These are phyloP conservation scores for Orbilia oligospora DNA, from an alignment of 2,329 filamentous ascomycete species.

Conservation along the genomic window DNA sequence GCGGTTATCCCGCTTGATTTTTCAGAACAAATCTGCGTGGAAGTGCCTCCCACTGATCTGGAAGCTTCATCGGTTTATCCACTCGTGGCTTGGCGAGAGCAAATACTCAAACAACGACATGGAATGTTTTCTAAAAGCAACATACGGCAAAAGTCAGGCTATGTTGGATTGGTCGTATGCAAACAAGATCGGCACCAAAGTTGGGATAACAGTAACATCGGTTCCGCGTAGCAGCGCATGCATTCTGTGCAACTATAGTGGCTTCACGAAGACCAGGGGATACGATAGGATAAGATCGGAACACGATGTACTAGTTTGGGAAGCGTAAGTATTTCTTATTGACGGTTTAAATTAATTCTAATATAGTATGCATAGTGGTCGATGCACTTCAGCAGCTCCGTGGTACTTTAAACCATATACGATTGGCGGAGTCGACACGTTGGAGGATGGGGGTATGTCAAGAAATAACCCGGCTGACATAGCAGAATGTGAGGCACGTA, in stretches of 20 bases:
- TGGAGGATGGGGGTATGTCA: constrained; percentile 27
- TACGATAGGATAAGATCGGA: constrained; percentile 14
- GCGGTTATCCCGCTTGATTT: constrained; percentile 7
- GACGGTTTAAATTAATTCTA: background rate
- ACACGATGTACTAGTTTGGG: constrained; percentile 10
- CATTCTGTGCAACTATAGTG: constrained; percentile 24
- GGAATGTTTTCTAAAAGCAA: constrained; percentile 12
- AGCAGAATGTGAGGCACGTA: constrained; percentile 19
- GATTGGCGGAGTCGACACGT: constrained; percentile 11
- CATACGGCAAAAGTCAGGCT: background rate
- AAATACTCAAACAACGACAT: constrained; percentile 30
- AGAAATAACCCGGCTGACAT: constrained; percentile 30
- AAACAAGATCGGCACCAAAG: constrained; percentile 25
- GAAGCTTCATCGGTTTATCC: constrained; percentile 12
- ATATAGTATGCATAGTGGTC: background rate
- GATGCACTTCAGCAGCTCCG: constrained; percentile 19
- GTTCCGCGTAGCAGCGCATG: constrained; percentile 9
- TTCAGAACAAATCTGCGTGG: background rate
- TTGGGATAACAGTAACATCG: constrained; percentile 14
- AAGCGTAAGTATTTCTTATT: constrained; percentile 11
- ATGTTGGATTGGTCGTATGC: constrained; percentile 37
- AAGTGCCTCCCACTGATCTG: constrained; percentile 13
- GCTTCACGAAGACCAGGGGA: background rate
- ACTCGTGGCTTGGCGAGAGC: constrained; percentile 26
- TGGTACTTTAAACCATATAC: constrained; percentile 36